Evolutionary conservation across 208 protist species (phyloP).

Genomic region (Phytomonas sp.): DNA sequence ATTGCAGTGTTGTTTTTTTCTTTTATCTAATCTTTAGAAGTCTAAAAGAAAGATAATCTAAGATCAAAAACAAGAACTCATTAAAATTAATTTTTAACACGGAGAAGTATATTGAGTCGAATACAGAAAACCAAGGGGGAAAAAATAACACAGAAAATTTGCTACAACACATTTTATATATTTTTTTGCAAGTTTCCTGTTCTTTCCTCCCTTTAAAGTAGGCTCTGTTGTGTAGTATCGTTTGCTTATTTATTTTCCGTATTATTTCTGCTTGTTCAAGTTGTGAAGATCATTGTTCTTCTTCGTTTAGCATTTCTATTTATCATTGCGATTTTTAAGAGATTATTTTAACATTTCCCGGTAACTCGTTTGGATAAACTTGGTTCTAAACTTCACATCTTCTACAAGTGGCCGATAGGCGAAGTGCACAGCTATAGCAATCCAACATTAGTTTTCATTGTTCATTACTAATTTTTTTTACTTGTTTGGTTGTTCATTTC

Average conservation of each 20-base stretch:
- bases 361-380: background rate
- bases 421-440: background rate
- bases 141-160: background rate
- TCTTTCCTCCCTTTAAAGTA: background rate
- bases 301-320: background rate
- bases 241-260: conserved; percentile 6
- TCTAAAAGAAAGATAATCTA: background rate
- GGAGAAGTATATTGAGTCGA: background rate
- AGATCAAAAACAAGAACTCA: background rate
- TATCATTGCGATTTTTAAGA: conserved; percentile 1
- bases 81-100: background rate
- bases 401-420: background rate
- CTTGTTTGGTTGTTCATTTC: conserved; percentile 5
- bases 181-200: conserved; percentile 8
- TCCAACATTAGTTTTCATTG: background rate
- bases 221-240: background rate
- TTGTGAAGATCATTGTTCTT: background rate
- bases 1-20: background rate
- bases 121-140: conserved; percentile 1
- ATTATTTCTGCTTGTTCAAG: conserved; percentile 1
- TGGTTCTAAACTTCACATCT: background rate
- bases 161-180: background rate
- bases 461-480: conserved; percentile 6
- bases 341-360: background rate
- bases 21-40: background rate